Percentiles rank a stretch among this genome's conserved stretches.
Evolutionary conservation across 805 yeast species (phyloP).

Genomic region (Wickerhamomyces sydowiorum): DNA sequence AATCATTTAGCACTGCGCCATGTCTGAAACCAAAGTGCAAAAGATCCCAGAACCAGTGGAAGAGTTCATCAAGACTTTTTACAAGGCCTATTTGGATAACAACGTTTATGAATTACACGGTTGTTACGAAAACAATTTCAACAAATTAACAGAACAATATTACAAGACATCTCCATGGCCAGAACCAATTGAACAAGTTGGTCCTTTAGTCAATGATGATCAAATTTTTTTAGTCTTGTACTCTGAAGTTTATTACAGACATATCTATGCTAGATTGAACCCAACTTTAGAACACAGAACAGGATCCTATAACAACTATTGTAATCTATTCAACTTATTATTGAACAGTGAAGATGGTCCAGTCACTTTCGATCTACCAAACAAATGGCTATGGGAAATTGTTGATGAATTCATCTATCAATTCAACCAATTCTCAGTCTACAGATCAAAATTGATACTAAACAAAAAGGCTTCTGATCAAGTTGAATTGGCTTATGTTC

Average conservation of each 20-base stretch:
- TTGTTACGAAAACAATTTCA: constrained; percentile 39
- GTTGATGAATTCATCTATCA: constrained; percentile 48
- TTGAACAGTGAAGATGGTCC: constrained; percentile 38
- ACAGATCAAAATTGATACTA: constrained; percentile 31
- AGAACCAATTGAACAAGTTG: constrained; percentile 34
- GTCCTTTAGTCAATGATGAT: constrained; percentile 38
- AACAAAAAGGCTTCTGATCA: constrained; percentile 22
- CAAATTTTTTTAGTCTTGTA: constrained; percentile 39
- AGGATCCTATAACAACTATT: constrained; percentile 43
- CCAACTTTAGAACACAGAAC: constrained; percentile 40
- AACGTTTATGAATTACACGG: constrained; percentile 36
- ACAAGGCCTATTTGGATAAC: constrained; percentile 36
- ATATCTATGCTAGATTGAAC: constrained; percentile 36
- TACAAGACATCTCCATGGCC: constrained; percentile 41
- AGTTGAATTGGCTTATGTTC: constrained; percentile 31
- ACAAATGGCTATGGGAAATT: constrained; percentile 47
- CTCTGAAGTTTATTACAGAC: constrained; percentile 46
- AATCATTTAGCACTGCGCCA: background rate
- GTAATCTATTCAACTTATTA: constrained; percentile 39
- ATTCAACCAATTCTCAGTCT: constrained; percentile 38
- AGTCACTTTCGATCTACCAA: constrained; percentile 39
- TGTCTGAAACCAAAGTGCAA: constrained; percentile 1
- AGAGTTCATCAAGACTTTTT: constrained; percentile 37
- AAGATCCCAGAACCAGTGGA: constrained; percentile 37
- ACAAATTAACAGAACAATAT: constrained; percentile 38